These are phyloP conservation scores for Xylaria sp. DNA, from an alignment of 2,329 filamentous ascomycete genomes.

Conservation along the genomic window DNA sequence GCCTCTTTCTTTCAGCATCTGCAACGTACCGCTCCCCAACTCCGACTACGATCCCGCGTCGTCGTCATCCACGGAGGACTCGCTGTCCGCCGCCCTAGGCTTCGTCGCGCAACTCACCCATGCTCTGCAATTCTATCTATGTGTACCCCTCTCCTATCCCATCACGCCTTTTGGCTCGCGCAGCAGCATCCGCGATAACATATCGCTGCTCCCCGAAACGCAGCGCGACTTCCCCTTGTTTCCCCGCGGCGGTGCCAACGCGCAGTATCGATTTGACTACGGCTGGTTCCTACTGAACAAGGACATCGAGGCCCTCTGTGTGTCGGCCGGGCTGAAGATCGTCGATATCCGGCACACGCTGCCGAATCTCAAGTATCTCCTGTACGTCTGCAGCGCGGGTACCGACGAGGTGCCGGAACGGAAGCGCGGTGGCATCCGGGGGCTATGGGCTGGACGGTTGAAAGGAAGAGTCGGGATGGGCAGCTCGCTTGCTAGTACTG, in stretches of 20 bases:
- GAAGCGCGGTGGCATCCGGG: conserved; percentile 70
- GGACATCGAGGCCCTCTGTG: conserved; percentile 79
- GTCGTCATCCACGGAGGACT: conserved; percentile 69
- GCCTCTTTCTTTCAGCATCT: conserved; percentile 85
- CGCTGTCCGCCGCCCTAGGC: conserved; percentile 83
- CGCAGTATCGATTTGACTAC: conserved; percentile 94
- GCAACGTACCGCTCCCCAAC: conserved; percentile 81
- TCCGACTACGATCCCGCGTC: conserved; percentile 72
- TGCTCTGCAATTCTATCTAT: conserved; percentile 84
- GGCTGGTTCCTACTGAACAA: conserved; percentile 97
- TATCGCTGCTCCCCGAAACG: conserved; percentile 57
- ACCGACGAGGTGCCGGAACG: conserved; percentile 70
- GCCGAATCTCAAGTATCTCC: conserved; percentile 91
- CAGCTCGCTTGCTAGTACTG: conserved; percentile 37
- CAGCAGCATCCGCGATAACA: conserved; percentile 74
- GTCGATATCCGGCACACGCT: conserved; percentile 92
- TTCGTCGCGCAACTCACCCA: conserved; percentile 80
- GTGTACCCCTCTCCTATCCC: conserved; percentile 82
- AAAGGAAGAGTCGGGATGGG: conserved; percentile 49
- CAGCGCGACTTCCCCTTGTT: conserved; percentile 85
- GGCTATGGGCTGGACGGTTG: conserved; percentile 64
- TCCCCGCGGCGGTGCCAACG: conserved; percentile 68
- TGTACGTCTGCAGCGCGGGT: conserved; percentile 89
- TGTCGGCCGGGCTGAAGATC: conserved; percentile 76
- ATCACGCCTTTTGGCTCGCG: conserved; percentile 77